phyloP scores from a whole-genome alignment of 106 monocot genomes.

The Dendrobium huoshanense region DNA sequence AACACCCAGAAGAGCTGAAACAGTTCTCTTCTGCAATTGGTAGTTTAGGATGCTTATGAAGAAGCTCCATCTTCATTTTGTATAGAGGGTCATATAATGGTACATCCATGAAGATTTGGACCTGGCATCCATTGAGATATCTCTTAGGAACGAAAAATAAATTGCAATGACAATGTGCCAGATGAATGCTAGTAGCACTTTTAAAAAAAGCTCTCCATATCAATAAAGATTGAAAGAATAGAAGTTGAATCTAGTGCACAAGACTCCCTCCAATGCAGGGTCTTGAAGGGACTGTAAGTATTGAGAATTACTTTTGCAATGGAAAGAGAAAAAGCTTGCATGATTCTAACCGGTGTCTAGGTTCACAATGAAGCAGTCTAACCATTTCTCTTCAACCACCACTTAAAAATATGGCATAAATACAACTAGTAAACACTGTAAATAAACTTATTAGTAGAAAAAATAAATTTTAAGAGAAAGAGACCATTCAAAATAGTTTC shows the following conservation, averaged over 20 bases:
- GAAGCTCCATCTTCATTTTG: constrained; percentile 37
- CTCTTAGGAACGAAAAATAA: background rate
- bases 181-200: background rate
- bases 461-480: too few species aligned
- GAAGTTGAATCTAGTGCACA: too few species aligned
- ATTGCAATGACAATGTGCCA: background rate
- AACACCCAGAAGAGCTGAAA: constrained; percentile 15
- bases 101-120: constrained; percentile 52
- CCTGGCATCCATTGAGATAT: constrained; percentile 33
- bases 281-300: too few species aligned
- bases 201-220: background rate
- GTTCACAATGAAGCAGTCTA: too few species aligned
- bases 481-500: background rate
- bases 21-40: constrained; percentile 3
- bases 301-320: too few species aligned
- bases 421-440: too few species aligned
- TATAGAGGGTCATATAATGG: constrained; percentile 52
- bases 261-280: too few species aligned
- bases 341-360: too few species aligned
- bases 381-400: too few species aligned
- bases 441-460: too few species aligned
- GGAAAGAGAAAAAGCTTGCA: too few species aligned
- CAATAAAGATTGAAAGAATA: background rate
- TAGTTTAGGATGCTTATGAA: constrained; percentile 34
- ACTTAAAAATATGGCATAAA: too few species aligned